Conservation (phyloP, 305 asterid species). For the Withania somnifera region DNA sequence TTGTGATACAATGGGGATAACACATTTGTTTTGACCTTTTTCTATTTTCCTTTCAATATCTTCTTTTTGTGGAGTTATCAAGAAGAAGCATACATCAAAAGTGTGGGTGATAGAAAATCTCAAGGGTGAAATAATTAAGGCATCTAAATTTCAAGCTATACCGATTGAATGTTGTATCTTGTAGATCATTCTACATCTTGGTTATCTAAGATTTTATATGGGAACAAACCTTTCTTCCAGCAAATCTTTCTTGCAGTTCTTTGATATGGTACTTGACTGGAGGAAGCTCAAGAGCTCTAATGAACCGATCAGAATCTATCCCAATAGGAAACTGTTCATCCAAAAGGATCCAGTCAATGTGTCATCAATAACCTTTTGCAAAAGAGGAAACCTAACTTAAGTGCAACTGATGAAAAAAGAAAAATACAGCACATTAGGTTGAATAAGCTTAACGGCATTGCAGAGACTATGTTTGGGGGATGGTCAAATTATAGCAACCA, state of each 20-base stretch:
- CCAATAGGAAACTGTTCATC: constrained; percentile 86
- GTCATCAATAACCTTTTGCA: neutral
- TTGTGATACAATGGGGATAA: neutral
- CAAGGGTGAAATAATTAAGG: neutral
- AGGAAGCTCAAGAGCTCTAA: constrained; percentile 78
- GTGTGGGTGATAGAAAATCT: neutral
- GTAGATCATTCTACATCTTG: neutral
- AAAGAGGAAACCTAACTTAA: neutral
- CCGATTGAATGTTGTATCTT: neutral
- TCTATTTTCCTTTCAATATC: neutral
- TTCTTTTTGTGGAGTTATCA: neutral
- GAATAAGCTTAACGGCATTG: too few species aligned
- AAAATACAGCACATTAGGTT: neutral
- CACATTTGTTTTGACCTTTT: neutral
- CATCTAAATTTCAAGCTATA: neutral
- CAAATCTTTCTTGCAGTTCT: constrained; percentile 77
- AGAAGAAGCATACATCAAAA: neutral
- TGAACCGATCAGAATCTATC: constrained; percentile 80
- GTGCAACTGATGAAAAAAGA: neutral
- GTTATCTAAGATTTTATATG: neutral
- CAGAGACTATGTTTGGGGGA: too few species aligned
- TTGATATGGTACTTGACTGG: constrained; percentile 56
- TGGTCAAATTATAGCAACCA: too few species aligned
- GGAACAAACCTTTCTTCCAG: constrained; percentile 63
- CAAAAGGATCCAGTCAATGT: constrained; percentile 12